Evolutionary conservation across 208 protist genomes (phyloP), one percentile per base, ranked within the genome.

Genomic region (Endotrypanum monterogeii): DNA sequence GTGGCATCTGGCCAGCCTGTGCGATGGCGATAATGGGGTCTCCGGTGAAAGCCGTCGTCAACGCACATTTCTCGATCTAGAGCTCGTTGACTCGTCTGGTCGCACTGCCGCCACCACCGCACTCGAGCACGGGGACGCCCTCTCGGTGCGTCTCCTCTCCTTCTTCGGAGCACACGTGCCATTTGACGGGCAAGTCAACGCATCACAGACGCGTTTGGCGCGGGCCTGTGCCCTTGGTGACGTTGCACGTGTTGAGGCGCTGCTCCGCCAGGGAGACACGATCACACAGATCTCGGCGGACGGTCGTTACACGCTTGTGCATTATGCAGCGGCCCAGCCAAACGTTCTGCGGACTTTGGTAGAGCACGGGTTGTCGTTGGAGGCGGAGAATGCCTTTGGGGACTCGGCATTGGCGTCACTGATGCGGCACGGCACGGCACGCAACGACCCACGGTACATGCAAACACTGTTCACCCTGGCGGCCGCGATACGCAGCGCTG

Each of bases 261-360:
- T 96, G 25, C 83, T 96, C 44, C 77, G 86, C 56, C 80, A 84
- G 2, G 91, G 91, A 6, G 91, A 91, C 60, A 32, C 68, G 14
- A 67, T 91, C 35, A 69, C 72, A 41, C 73, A 85, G 65, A 73
- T 96, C 28, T 94, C 89, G 14, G 44, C 78, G 3, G 90, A 97
- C 60, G 93, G 93, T 3, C 89, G 86, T 25, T 96, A 96, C 80
- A 94, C 93, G 11, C 83, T 97, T 9, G 84, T 97, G 14, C 93
- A 97, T 80, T 94, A 94, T 82, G 87, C 90, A 25, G 89, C 81
- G 0, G 90, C 74, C 0, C 90, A 94, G n/a, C 89, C 89, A 6
- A 71, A 56, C 32, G 76, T 80, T 54, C 69, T 80, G 69, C 58
- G 61, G 23, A 71, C 80, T 28, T 54, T 92, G 51, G 65, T 71